A percentile compares a stretch with the other conserved stretches of the same genome.
phyloP scores from a whole-genome alignment of 73 alveolate species.

The Paramecium tetraurelia region DNA sequence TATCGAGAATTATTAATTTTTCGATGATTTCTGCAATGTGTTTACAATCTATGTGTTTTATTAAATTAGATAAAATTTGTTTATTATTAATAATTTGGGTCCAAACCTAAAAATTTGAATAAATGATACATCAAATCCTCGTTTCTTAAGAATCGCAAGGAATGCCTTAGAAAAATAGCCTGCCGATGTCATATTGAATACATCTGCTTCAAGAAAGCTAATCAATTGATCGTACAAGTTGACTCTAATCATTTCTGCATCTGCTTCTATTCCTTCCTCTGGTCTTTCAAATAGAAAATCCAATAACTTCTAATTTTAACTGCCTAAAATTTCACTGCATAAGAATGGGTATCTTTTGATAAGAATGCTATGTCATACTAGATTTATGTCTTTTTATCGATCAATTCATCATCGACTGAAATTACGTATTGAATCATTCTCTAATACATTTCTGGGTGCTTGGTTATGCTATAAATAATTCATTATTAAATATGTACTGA shows the following conservation, averaged over 20 bases:
- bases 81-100: background rate
- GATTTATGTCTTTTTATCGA: background rate
- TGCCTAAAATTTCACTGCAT: constrained; percentile 17
- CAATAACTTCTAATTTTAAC: background rate
- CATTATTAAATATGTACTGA: background rate
- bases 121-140: constrained; percentile 22
- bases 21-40: constrained; percentile 6
- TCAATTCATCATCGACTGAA: background rate
- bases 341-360: constrained; percentile 14
- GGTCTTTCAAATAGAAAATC: constrained; percentile 20
- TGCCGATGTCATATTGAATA: constrained; percentile 35
- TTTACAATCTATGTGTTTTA: constrained; percentile 12
- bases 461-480: background rate
- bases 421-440: constrained; percentile 15
- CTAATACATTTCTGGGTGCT: constrained; percentile 5
- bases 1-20: background rate
- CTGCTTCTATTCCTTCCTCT: background rate
- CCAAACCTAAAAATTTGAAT: constrained; percentile 17
- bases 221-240: background rate
- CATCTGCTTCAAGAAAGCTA: background rate
- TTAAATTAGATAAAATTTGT: background rate
- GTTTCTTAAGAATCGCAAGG: background rate
- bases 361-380: background rate
- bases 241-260: background rate
- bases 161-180: constrained; percentile 36